A percentile compares a stretch with the other conserved stretches of the same genome.
Evolutionary conservation across 106 monocot species (phyloP).

Genomic region (Gastrodia elata): DNA sequence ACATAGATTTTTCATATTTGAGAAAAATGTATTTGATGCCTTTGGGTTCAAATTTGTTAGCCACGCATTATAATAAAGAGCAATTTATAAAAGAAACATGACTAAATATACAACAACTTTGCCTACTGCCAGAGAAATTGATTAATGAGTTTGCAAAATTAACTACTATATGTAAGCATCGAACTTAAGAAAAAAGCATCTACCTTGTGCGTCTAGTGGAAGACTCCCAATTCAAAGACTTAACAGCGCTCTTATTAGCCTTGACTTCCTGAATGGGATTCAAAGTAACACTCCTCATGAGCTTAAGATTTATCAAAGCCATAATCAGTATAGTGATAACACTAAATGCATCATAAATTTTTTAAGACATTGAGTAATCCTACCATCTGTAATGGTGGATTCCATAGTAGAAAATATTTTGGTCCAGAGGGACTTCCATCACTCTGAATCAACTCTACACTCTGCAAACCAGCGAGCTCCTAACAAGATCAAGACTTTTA

Average conservation of each 20-base stretch:
- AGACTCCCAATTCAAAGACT: slow-evolving; percentile 12
- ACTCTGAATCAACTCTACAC: slow-evolving; percentile 63
- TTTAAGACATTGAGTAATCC: background rate
- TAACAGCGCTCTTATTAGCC: background rate
- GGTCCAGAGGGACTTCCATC: slow-evolving; percentile 87
- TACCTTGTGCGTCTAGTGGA: slow-evolving; percentile 32
- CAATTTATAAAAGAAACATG: background rate
- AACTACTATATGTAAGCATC: background rate
- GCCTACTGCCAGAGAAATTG: background rate
- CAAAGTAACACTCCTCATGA: slow-evolving; percentile 1
- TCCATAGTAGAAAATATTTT: slow-evolving; percentile 88
- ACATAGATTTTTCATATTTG: no score
- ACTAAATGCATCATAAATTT: background rate
- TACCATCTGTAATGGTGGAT: slow-evolving; percentile 43
- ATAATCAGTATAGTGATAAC: background rate
- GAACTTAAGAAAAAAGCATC: background rate
- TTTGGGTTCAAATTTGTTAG: background rate
- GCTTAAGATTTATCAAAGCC: background rate
- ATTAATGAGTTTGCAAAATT: background rate
- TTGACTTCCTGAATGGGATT: slow-evolving; percentile 21
- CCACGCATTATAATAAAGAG: background rate
- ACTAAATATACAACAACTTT: background rate
- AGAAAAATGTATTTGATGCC: no score
- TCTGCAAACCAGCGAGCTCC: slow-evolving; percentile 62
- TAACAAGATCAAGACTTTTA: slow-evolving; percentile 11